A percentile compares a stretch with the other conserved stretches of the same genome.
These are phyloP conservation scores for Leccinellum luteum DNA, from an alignment of 768 basidiomycete genomes.

Conservation along the genomic window DNA sequence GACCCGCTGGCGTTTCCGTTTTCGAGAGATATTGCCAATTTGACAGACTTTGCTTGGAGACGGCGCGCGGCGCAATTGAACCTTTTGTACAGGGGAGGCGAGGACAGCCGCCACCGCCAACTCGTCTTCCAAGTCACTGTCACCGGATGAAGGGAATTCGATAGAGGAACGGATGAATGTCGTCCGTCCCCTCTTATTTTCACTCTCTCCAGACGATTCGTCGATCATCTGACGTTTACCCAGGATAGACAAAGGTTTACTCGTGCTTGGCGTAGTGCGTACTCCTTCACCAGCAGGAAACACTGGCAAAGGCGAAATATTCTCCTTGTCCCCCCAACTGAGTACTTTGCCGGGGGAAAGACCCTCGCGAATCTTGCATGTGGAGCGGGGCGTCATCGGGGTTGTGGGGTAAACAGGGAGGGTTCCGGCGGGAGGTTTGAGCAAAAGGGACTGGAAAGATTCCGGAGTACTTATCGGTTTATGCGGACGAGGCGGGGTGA, in stretches of 20 bases:
- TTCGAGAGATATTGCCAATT: conserved; percentile 8
- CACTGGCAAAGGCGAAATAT: conserved; percentile 41
- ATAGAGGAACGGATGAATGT: conserved; percentile 33
- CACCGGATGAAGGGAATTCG: conserved; percentile 24
- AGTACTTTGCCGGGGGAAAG: conserved; percentile 40
- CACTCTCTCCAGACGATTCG: conserved; percentile 31
- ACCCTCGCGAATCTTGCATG: conserved; percentile 12
- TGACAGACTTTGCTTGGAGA: conserved; percentile 5
- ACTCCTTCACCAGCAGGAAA: conserved; percentile 48
- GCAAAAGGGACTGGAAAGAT: conserved; percentile 31
- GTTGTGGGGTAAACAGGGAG: conserved; percentile 26
- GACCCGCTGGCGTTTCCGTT: conserved; percentile 48
- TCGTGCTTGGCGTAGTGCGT: conserved; percentile 33
- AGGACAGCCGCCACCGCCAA: conserved; percentile 24
- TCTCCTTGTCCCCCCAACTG: conserved; percentile 55
- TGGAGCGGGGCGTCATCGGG: conserved; percentile 35
- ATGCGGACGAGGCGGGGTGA: conserved; percentile 38
- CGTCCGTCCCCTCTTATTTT: conserved; percentile 27
- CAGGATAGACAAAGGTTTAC: conserved; percentile 24
- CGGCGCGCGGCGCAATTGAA: neutral
- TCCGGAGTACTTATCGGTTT: conserved; percentile 32
- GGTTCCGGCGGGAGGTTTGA: conserved; percentile 24
- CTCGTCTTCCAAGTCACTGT: conserved; percentile 33
- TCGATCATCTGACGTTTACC: conserved; percentile 47
- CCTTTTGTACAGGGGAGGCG: conserved; percentile 16